A percentile compares a stretch with the other conserved stretches of the same genome.
Evolutionary conservation across 805 yeast species (phyloP).

Genomic region (Blastobotrys mokoenaii): DNA sequence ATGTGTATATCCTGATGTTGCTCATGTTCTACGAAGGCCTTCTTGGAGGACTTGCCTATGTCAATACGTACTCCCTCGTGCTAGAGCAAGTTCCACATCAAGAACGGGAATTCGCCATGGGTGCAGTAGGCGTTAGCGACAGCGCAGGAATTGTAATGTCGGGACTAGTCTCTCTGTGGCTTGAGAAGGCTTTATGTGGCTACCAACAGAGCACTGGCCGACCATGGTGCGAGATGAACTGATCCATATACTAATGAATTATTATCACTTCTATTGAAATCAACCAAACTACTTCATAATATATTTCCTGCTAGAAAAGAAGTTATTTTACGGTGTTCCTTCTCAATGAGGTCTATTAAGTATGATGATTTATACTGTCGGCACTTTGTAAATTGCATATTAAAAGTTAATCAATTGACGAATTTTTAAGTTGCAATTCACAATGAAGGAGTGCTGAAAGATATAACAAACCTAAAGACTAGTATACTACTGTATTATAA

Average conservation of each 20-base stretch:
- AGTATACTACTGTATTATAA: too few relatives aligned
- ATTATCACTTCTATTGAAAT: neutral
- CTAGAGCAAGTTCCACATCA: slow-evolving; percentile 44
- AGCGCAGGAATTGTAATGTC: slow-evolving; percentile 79
- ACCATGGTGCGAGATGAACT: slow-evolving; percentile 61
- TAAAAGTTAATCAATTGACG: too few relatives aligned
- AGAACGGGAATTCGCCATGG: slow-evolving; percentile 71
- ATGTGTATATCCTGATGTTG: slow-evolving; percentile 51
- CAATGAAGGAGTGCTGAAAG: too few relatives aligned
- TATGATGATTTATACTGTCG: too few relatives aligned
- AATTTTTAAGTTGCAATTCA: too few relatives aligned
- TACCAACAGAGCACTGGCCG: slow-evolving; percentile 66
- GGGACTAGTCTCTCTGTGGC: slow-evolving; percentile 62
- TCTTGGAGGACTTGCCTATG: slow-evolving; percentile 84
- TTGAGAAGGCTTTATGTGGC: slow-evolving; percentile 66
- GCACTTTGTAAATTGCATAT: too few relatives aligned
- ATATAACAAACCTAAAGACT: too few relatives aligned
- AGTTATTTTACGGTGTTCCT: too few relatives aligned
- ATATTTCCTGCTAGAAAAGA: neutral
- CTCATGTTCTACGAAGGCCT: slow-evolving; percentile 77
- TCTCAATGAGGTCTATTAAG: too few relatives aligned
- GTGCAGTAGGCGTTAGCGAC: slow-evolving; percentile 77
- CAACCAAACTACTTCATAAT: neutral
- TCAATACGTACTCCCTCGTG: slow-evolving; percentile 76
- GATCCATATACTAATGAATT: neutral